Evolutionary conservation across 2,329 filamentous ascomycete genomes (phyloP).

Genomic region (Neonectria punicea): DNA sequence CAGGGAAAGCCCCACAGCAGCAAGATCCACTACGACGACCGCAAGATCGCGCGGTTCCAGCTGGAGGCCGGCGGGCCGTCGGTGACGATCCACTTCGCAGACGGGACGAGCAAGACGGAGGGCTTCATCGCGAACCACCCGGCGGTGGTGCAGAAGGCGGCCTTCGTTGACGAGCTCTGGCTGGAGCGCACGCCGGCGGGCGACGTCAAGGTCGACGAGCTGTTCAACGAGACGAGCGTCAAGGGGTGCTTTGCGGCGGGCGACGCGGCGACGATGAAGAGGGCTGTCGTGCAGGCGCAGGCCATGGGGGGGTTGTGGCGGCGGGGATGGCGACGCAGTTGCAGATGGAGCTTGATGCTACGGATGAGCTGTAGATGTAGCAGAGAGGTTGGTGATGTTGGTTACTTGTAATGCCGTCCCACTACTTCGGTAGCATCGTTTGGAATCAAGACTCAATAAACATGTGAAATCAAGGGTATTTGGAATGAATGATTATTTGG

Average conservation of each 20-base stretch:
- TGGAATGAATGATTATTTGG: not conserved
- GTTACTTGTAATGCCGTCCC: not conserved
- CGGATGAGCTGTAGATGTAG: conserved; percentile 39
- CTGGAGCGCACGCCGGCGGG: conserved; percentile 55
- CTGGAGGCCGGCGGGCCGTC: conserved; percentile 41
- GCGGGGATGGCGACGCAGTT: conserved; percentile 43
- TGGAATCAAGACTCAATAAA: not conserved
- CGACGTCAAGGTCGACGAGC: conserved; percentile 54
- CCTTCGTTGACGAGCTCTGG: conserved; percentile 56
- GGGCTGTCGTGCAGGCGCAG: conserved; percentile 43
- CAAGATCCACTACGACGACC: conserved; percentile 52
- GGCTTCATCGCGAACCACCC: conserved; percentile 56
- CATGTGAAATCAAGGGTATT: not conserved
- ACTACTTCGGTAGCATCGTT: not conserved
- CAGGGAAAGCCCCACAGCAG: conserved; percentile 43
- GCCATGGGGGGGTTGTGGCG: conserved; percentile 42
- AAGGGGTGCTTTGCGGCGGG: conserved; percentile 64
- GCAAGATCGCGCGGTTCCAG: conserved; percentile 44
- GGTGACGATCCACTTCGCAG: conserved; percentile 52
- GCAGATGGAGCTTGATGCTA: conserved; percentile 41
- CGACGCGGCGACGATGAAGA: conserved; percentile 54
- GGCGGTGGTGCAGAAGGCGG: conserved; percentile 50
- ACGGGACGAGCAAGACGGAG: conserved; percentile 50
- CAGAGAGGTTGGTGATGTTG: not conserved
- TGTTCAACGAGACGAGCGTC: conserved; percentile 61